Percentiles rank a stretch among this genome's conserved stretches.
Evolutionary conservation across 768 basidiomycete genomes (phyloP).

Genomic region (Chalciporus chontae): DNA sequence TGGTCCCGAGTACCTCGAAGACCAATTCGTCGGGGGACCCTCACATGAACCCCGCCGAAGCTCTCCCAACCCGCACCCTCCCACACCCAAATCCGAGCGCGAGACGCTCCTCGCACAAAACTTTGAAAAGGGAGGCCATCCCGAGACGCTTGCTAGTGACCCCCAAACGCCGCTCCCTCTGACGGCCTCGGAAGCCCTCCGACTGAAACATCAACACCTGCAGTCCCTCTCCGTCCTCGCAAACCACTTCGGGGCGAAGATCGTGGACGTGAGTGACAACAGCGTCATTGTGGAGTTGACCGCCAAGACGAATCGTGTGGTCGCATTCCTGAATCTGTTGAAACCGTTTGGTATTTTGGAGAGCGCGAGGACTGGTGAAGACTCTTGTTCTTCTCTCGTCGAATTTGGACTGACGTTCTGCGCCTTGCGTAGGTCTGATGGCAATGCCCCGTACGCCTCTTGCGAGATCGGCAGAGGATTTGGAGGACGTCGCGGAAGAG

Average conservation of each 20-base stretch:
- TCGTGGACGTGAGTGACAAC: conserved; percentile 94
- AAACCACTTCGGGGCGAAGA: conserved; percentile 84
- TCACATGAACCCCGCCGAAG: conserved; percentile 69
- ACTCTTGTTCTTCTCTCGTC: not conserved
- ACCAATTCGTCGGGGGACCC: conserved; percentile 83
- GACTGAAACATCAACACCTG: conserved; percentile 85
- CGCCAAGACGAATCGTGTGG: conserved; percentile 87
- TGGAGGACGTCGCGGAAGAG: conserved; percentile 51
- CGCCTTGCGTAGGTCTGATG: conserved; percentile 70
- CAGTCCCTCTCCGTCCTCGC: conserved; percentile 84
- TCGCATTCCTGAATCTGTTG: conserved; percentile 87
- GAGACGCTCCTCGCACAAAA: conserved; percentile 73
- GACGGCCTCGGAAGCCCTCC: conserved; percentile 82
- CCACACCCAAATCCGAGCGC: conserved; percentile 56
- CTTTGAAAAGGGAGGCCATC: conserved; percentile 61
- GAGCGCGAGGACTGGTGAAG: conserved; percentile 87
- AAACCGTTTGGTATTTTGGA: conserved; percentile 96
- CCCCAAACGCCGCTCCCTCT: conserved; percentile 40
- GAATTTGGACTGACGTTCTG: not conserved
- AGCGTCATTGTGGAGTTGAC: conserved; percentile 93
- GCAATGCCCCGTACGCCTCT: conserved; percentile 98
- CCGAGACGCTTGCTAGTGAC: conserved; percentile 23
- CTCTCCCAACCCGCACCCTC: conserved; percentile 4
- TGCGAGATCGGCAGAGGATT: conserved; percentile 51
- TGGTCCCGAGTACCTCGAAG: conserved; percentile 94